Base-by-base conservation (phyloP, 1,284 basidiomycete species). In the Calocybe gambosa region DNA sequence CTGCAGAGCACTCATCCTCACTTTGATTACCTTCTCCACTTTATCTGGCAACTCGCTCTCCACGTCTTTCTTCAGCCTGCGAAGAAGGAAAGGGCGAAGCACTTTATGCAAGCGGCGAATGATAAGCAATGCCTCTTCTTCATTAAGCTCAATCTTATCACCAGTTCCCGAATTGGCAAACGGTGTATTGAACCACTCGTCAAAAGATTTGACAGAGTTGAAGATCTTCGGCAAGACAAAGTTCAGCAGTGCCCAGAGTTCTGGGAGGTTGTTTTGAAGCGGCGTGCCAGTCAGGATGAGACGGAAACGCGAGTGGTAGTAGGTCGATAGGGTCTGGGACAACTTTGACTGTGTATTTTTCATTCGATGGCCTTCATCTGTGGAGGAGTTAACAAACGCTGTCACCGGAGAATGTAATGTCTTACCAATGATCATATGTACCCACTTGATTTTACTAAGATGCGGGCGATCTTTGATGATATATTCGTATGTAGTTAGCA, bases 151-250 rank as follows among this genome's bases (percentile, higher is more conserved):
- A 65, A 99, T 97, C 78, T 95, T 96, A 68, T 99, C 95, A 16
- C 87, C 86, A 0, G 88, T 86, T 28, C 96, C 95, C 13, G 94
- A 93, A 68, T 95, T 98, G 52, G 96, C 95, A 58, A 99, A 99
- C 0, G 96, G 96, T 1, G 95, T 97, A 70, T 99, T 99, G 78
- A 99, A 99, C 96, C 96, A 99, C 64, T 99, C 96, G 62, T 99
- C 96, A 63, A 99, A 99, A 39, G 93, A 96, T 67, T 98, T 97
- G 57, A 98, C 94, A 3, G 95, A 99, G 73, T 99, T 99, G 79
- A 99, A 99, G 62, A 99, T 87, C 70, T 93, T 97, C 18, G 96
- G 96, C 15, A 99, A 74, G 39, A 94, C 95, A 63, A 99, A 99
- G 68, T 99, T 99, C 64, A 99, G 88, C 47, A 99, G 75, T 1